Evolutionary conservation across 495 filamentous ascomycete genomes (phyloP).

Genomic region (Tuber microsphaerosporum): DNA sequence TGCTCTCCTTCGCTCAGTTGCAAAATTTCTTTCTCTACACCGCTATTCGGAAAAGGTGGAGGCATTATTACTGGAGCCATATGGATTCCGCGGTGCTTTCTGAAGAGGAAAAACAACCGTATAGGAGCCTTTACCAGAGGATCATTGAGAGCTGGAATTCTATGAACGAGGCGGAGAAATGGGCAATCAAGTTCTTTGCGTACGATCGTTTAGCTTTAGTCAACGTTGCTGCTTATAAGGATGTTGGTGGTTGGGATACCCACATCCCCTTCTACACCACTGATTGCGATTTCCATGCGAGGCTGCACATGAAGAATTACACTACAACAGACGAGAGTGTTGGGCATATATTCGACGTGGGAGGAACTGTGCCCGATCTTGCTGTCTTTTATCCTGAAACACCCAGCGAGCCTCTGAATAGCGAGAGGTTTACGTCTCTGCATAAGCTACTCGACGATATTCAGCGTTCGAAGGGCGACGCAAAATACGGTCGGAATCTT

Average conservation of each 20-base stretch:
- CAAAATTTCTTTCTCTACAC: slow-evolving; percentile 56
- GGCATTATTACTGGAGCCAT: slow-evolving; percentile 56
- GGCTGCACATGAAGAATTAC: slow-evolving; percentile 51
- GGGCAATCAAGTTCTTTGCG: slow-evolving; percentile 52
- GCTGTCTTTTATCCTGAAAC: slow-evolving; percentile 46
- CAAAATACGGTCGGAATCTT: slow-evolving; percentile 48
- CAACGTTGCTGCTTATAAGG: slow-evolving; percentile 49
- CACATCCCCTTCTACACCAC: slow-evolving; percentile 58
- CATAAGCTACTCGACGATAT: slow-evolving; percentile 46
- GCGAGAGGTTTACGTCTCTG: slow-evolving; percentile 32
- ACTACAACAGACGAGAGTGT: slow-evolving; percentile 45
- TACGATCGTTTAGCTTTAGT: slow-evolving; percentile 57
- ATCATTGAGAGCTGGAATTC: slow-evolving; percentile 46
- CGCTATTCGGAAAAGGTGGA: slow-evolving; percentile 48
- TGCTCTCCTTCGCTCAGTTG: slow-evolving; percentile 56
- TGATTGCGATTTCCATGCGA: slow-evolving; percentile 55
- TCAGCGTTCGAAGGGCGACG: slow-evolving; percentile 41
- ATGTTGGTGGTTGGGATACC: slow-evolving; percentile 56
- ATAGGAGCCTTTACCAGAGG: slow-evolving; percentile 50
- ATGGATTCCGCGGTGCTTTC: slow-evolving; percentile 54
- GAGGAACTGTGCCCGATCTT: slow-evolving; percentile 46
- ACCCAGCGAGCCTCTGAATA: slow-evolving; percentile 30
- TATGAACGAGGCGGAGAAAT: slow-evolving; percentile 36
- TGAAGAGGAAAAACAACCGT: slow-evolving; percentile 48
- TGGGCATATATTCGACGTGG: slow-evolving; percentile 53